Evolutionary conservation across 1,139 yeast genomes (phyloP), one percentile per base, ranked within the genome.

Genomic region (Komagataea norvegica): DNA sequence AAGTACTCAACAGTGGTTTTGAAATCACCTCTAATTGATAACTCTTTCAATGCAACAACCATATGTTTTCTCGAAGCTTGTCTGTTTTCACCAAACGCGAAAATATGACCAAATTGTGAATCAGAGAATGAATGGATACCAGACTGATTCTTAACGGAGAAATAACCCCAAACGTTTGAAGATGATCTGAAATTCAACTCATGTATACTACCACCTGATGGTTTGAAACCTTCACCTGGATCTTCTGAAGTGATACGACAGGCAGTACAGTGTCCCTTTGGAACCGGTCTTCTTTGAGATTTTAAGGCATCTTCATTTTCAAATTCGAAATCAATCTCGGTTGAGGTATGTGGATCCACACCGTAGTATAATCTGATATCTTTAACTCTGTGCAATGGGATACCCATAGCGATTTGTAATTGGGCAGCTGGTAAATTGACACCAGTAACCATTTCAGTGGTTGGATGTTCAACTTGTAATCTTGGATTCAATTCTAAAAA

Each of bases 191-290:
- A 91, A 62, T 91, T 93, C 60, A 91, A 77, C 61, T 91, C 98
- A 54, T 88, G 96, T 65, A 91, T 74, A 44, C 89, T 79, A 70
- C 98, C 98, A 58, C 96, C 94, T 35, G 96, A 86, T 43, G 98
- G 98, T 65, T 91, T 91, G 74, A 91, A 91, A 34, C 98, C 98
- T 68, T 89, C 97, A 61, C 96, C 94, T 28, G 98, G 98, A 66
- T 91, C 98, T 67, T 91, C 98, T 8, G 96, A 86, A 23, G 98
- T 91, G 62, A 91, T 91, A 72, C 98, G 89, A 69, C 97, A 89
- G 37, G 98, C 98, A 36, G 97, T 91, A 62, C 96, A 86, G 65
- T 91, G 98, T 48, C 98, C 98, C 69, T 87, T 87, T 52, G 98
- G 98, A 49, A 74, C 76, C 33, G 98, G 98, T 54, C 78, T 79